phyloP scores from a whole-genome alignment of 2,329 filamentous ascomycete species.

The Venturia oleaginea region DNA sequence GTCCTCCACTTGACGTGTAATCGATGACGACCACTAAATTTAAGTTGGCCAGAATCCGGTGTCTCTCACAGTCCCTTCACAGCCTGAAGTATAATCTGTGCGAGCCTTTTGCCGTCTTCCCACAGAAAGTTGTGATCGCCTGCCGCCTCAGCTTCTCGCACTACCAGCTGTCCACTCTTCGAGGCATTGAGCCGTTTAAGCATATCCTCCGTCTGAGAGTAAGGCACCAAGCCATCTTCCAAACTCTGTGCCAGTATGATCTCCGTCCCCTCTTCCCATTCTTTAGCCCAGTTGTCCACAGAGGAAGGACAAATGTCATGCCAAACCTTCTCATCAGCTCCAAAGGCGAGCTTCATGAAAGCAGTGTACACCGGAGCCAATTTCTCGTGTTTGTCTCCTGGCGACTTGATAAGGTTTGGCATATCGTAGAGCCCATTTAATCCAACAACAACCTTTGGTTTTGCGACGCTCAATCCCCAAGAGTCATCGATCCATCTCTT shows the following conservation, averaged over 20 bases:
- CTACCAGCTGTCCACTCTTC: constrained; percentile 25
- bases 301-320: constrained; percentile 45
- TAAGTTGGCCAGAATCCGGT: too few relatives aligned
- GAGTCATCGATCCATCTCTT: background rate
- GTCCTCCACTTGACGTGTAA: too few relatives aligned
- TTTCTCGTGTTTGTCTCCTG: constrained; percentile 24
- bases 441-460: constrained; percentile 47
- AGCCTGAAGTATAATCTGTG: background rate
- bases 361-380: constrained; percentile 43
- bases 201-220: constrained; percentile 52
- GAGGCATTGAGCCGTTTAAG: constrained; percentile 34
- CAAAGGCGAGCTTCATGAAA: constrained; percentile 55
- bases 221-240: constrained; percentile 41
- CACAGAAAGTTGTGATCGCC: constrained; percentile 58
- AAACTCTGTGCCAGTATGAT: constrained; percentile 38
- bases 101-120: constrained; percentile 40
- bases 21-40: too few relatives aligned
- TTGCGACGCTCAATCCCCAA: constrained; percentile 6
- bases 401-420: constrained; percentile 40
- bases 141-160: constrained; percentile 27
- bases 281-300: constrained; percentile 31
- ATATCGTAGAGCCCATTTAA: constrained; percentile 61
- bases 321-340: constrained; percentile 44
- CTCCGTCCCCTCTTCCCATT: constrained; percentile 31
- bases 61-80: background rate